Evolutionary conservation across 495 filamentous ascomycete genomes (phyloP), one percentile per base, ranked within the genome.

Genomic region (Hypoxylon perforatum): DNA sequence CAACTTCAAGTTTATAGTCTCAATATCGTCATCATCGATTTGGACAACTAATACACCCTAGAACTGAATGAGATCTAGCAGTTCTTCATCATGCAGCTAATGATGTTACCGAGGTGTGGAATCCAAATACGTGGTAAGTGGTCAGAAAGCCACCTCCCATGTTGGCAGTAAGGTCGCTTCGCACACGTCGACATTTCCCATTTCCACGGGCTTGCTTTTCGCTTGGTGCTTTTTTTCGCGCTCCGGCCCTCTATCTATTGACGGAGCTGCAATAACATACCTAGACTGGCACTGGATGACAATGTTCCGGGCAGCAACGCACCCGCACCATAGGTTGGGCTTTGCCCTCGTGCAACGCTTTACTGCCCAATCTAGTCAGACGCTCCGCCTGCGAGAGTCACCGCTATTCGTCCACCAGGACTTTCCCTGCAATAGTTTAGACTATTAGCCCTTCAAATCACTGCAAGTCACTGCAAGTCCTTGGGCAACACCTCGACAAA

Each of bases 341-440:
- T 61, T 48, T 36, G 53, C 46, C 39, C 61, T 70, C 66, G 66
- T 69, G 66, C 66, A 57, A 69, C 66, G 38, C 48, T 65, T 66
- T 73, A 50, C 57, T 74, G 72, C 72, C 72, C 72, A 73, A 74
- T 73, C 65, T 65, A 70, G 69, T 64, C 66, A 62, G 59, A 65
- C 66, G 56, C 69, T 52, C 57, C 57, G 23, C 41, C 65, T 62
- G 28, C 44, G 45, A 47, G 51, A 52, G 69, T 67, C 72, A 74
- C 72, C 70, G 66, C 72, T 46, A 65, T 72, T 70, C 61, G 59
- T 63, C 47, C 50, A 42, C 63, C 53, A 60, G 60, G 69, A 58
- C 51, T 38, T 63, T 56, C 68, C 71, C 68, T 66, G 54, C 57
- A 65, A 67, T 57, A 41, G 44, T 41, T 15, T 23, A 64, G 21